A percentile compares a stretch with the other conserved stretches of the same genome.
Conservation (phyloP, 2,329 filamentous ascomycete species). For the Pseudocercospora fuligena region DNA sequence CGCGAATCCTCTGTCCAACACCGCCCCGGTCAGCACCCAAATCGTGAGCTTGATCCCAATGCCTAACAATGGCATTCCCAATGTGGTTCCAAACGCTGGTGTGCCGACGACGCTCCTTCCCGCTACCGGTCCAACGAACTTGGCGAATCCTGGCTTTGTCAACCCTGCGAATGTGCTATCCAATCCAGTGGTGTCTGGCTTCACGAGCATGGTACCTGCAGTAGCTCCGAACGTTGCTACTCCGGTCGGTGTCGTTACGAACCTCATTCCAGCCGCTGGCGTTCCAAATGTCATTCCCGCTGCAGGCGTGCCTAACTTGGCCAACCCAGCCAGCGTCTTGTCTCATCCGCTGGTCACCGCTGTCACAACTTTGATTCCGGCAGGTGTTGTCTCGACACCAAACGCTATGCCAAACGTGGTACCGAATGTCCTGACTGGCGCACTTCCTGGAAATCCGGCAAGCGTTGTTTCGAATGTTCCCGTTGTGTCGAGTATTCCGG, state of each 20-base stretch:
- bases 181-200: neutral
- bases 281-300: neutral
- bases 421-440: too few species aligned
- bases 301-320: neutral
- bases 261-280: neutral
- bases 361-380: neutral
- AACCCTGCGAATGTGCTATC: neutral
- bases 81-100: too few species aligned
- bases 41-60: too few species aligned
- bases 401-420: too few species aligned
- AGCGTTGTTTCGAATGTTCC: slow-evolving; percentile 1
- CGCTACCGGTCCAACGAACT: neutral
- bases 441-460: neutral
- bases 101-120: too few species aligned
- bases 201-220: neutral
- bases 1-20: neutral
- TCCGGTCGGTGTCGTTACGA: neutral
- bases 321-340: neutral
- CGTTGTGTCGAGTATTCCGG: neutral
- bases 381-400: neutral
- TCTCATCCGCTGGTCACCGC: neutral
- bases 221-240: neutral
- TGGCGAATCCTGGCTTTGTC: neutral
- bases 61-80: too few species aligned
- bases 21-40: too few species aligned